A percentile compares a stretch with the other conserved stretches of the same genome.
Conservation (phyloP, 352 stramenopile species). For the Phytophthora macrochlamydospora region DNA sequence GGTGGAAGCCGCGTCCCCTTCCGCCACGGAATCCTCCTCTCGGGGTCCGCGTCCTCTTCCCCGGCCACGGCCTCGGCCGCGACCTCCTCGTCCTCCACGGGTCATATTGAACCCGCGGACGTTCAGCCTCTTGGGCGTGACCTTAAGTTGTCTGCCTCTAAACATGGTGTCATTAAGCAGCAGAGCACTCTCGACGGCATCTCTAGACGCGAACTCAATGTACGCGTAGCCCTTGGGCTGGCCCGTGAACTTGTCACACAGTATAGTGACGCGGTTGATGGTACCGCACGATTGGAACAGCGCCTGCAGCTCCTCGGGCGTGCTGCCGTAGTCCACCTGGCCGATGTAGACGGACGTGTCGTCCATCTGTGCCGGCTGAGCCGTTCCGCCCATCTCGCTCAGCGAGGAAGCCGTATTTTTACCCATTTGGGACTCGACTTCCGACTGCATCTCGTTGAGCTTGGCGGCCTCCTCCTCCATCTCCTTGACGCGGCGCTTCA, state of each 20-base stretch:
- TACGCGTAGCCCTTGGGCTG: constrained; percentile 95
- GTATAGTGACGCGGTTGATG: constrained; percentile 98
- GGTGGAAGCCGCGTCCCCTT: constrained; percentile 75
- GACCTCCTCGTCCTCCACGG: constrained; percentile 58
- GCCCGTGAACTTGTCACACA: constrained; percentile 98
- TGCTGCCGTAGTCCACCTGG: constrained; percentile 97
- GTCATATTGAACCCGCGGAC: constrained; percentile 77
- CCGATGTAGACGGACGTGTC: constrained; percentile 94
- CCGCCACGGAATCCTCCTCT: constrained; percentile 72
- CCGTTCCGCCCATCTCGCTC: constrained; percentile 42
- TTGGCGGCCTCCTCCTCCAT: constrained; percentile 88
- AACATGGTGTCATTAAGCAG: constrained; percentile 94
- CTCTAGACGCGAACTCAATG: constrained; percentile 92
- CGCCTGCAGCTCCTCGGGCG: constrained; percentile 94
- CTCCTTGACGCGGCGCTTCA: constrained; percentile 82
- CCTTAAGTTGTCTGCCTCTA: constrained; percentile 91
- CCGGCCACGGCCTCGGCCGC: constrained; percentile 54
- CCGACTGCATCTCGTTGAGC: constrained; percentile 84
- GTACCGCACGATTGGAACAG: constrained; percentile 97
- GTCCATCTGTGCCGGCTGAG: constrained; percentile 42
- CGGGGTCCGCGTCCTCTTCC: constrained; percentile 58
- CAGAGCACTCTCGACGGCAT: constrained; percentile 88
- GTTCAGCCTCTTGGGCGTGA: constrained; percentile 88
- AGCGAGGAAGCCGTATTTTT: constrained; percentile 57
- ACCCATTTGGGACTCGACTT: constrained; percentile 80